These are phyloP conservation scores for Whalleya microplaca DNA, from an alignment of 2,329 filamentous ascomycete genomes.

Conservation along the genomic window DNA sequence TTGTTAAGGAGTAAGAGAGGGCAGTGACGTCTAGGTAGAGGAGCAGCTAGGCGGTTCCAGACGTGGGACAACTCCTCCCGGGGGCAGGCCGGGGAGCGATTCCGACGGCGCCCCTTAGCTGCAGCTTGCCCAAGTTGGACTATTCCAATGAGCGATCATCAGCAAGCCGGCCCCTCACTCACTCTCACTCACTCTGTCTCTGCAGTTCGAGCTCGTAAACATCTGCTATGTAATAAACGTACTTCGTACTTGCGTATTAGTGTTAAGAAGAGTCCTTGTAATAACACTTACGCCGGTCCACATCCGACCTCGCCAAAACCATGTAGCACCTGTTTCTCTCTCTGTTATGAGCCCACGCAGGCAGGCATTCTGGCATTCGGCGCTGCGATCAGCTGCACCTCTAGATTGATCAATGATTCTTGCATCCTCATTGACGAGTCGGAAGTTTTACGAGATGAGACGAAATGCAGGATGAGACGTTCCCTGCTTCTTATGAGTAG, in stretches of 20 bases:
- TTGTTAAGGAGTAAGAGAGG: neutral
- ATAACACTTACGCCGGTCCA: slow-evolving; percentile 16
- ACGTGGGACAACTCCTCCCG: too few species aligned
- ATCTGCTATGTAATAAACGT: too few species aligned
- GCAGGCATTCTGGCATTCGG: too few species aligned
- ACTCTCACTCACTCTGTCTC: neutral
- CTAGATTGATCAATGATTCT: neutral
- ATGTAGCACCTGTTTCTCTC: slow-evolving; percentile 14
- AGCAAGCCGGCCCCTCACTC: neutral
- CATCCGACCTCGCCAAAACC: slow-evolving; percentile 2
- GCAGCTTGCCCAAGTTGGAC: slow-evolving; percentile 19
- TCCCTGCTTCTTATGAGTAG: neutral
- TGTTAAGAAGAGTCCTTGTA: slow-evolving; percentile 16
- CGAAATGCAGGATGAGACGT: slow-evolving; percentile 1
- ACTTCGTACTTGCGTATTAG: slow-evolving; percentile 1
- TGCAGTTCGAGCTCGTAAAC: too few species aligned
- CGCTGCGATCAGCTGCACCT: slow-evolving; percentile 14
- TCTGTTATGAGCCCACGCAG: neutral
- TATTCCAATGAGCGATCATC: neutral
- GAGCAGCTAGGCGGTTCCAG: too few species aligned
- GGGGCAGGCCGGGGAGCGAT: slow-evolving; percentile 15
- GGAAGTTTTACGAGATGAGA: slow-evolving; percentile 15
- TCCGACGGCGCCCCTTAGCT: slow-evolving; percentile 19
- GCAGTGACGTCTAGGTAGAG: neutral
- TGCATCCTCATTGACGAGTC: slow-evolving; percentile 9